Percentiles rank a stretch among this genome's conserved stretches.
These are phyloP conservation scores for Zea luxurians DNA, from an alignment of 176 grass and related monocot genomes.

Conservation along the genomic window DNA sequence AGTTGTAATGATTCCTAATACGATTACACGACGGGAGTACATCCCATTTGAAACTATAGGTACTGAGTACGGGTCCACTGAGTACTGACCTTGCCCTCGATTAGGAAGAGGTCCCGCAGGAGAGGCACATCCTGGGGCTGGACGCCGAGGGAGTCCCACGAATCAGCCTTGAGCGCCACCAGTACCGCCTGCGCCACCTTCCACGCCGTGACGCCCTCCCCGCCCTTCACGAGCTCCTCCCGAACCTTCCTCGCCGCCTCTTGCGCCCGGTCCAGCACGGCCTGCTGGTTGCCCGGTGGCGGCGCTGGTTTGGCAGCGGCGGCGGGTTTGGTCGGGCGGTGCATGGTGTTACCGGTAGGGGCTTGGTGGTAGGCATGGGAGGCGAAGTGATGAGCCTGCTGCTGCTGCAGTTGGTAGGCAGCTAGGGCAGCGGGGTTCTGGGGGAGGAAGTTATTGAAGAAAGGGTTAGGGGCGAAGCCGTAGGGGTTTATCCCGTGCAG, in stretches of 20 bases:
- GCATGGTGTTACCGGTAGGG: constrained; percentile 29
- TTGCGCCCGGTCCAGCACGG: constrained; percentile 53
- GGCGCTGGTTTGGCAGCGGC: not conserved
- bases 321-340: not conserved
- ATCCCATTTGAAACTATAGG: not conserved
- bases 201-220: constrained; percentile 74
- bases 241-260: constrained; percentile 52
- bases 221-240: constrained; percentile 50
- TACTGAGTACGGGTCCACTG: not conserved
- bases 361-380: constrained; percentile 33
- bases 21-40: not conserved
- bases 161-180: constrained; percentile 53
- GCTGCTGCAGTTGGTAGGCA: constrained; percentile 35
- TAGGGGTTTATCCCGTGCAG: constrained; percentile 44
- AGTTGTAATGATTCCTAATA: constrained; percentile 11
- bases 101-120: constrained; percentile 62
- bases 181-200: constrained; percentile 76
- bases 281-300: constrained; percentile 15
- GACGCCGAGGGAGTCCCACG: constrained; percentile 70
- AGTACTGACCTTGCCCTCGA: constrained; percentile 71
- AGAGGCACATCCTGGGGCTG: constrained; percentile 64
- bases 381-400: constrained; percentile 2
- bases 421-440: constrained; percentile 51
- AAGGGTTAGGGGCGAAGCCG: constrained; percentile 40
- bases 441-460: constrained; percentile 41